Evolutionary conservation across 1,284 basidiomycete genomes (phyloP).

Genomic region (Takashimella koratensis): DNA sequence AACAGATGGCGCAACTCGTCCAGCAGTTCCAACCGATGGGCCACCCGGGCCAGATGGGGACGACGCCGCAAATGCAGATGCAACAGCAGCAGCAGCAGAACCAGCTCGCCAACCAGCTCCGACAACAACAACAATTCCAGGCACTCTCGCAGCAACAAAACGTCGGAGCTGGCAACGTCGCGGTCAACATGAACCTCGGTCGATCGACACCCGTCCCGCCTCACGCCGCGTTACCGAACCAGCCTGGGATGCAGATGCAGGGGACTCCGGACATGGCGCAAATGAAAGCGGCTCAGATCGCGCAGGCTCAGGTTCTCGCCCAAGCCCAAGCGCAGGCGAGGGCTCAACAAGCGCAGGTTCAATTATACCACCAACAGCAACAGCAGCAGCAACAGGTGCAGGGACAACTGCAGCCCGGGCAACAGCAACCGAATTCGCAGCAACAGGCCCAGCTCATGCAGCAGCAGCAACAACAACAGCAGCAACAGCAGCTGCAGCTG

Average conservation of each 20-base stretch:
- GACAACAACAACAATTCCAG: not conserved
- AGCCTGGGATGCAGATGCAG: conserved; percentile 9
- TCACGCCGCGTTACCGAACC: not conserved
- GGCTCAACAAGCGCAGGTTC: conserved; percentile 11
- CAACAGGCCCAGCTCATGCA: conserved; percentile 5
- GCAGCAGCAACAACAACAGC: conserved; percentile 9
- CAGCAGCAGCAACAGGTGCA: conserved; percentile 14
- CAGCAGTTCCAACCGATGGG: conserved; percentile 1
- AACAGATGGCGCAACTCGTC: conserved; percentile 4
- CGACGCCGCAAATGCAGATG: not conserved
- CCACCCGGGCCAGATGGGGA: not conserved
- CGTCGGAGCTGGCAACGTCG: not conserved
- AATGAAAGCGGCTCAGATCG: not conserved
- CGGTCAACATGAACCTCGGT: not conserved
- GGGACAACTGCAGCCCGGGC: conserved; percentile 3
- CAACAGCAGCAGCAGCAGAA: conserved; percentile 4
- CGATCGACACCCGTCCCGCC: not conserved
- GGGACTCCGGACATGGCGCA: not conserved
- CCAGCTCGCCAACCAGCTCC: not conserved
- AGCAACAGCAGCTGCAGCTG: conserved; percentile 10
- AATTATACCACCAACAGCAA: conserved; percentile 13
- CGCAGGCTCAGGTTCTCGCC: not conserved
- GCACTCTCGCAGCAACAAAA: not conserved
- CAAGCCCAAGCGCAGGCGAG: conserved; percentile 1
- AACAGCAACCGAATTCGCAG: conserved; percentile 3